phyloP scores from a whole-genome alignment of 352 stramenopile genomes.

The Blastocystis sp. region DNA sequence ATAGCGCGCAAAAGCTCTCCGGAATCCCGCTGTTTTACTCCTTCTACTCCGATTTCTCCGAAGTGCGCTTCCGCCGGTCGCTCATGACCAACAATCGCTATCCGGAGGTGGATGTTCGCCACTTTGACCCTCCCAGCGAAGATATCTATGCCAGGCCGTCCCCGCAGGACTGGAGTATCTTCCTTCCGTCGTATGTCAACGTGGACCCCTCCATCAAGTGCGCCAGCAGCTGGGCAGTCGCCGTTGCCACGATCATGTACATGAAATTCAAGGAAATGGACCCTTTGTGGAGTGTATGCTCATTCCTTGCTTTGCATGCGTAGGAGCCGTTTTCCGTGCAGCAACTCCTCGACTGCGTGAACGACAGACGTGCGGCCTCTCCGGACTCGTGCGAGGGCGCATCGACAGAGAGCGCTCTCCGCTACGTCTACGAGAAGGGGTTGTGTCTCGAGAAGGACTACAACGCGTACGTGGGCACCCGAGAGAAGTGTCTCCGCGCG shows the following conservation, averaged over 20 bases:
- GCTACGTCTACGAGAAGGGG: slow-evolving; percentile 60
- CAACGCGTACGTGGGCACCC: slow-evolving; percentile 11
- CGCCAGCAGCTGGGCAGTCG: slow-evolving; percentile 41
- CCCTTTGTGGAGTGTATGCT: slow-evolving; percentile 17
- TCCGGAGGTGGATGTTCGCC: not conserved
- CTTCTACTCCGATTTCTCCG: slow-evolving; percentile 58
- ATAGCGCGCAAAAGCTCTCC: slow-evolving; percentile 1
- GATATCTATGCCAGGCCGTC: not conserved
- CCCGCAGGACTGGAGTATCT: not conserved
- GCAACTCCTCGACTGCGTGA: slow-evolving; percentile 47
- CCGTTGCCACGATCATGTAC: slow-evolving; percentile 39
- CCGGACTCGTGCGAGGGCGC: slow-evolving; percentile 52
- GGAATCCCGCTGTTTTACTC: slow-evolving; percentile 1
- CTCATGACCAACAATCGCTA: slow-evolving; percentile 51
- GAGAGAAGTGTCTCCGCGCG: slow-evolving; percentile 19
- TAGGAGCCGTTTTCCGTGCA: slow-evolving; percentile 56
- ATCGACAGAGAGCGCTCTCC: slow-evolving; percentile 46
- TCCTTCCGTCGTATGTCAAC: slow-evolving; percentile 10
- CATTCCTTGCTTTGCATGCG: not conserved
- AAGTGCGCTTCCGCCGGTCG: slow-evolving; percentile 28
- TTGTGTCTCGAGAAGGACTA: slow-evolving; percentile 50
- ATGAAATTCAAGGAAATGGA: slow-evolving; percentile 56
- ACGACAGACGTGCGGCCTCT: not conserved
- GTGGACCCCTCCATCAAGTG: slow-evolving; percentile 51
- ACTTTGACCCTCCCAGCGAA: not conserved